phyloP scores from a whole-genome alignment of 2,329 filamentous ascomycete genomes.

The Basipetospora sp. region DNA sequence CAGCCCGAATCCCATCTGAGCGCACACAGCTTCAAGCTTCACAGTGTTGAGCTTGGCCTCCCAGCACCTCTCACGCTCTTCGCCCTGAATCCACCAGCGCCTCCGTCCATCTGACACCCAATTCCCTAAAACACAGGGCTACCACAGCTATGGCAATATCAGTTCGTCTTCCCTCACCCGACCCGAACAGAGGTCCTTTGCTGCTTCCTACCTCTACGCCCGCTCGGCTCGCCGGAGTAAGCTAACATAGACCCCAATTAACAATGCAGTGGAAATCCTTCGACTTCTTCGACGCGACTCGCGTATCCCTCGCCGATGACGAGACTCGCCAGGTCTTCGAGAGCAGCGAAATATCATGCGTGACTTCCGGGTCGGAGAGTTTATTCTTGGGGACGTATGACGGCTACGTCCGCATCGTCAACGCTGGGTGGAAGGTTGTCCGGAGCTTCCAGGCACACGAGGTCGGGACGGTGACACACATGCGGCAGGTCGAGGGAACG shows the following conservation, averaged over 20 bases:
- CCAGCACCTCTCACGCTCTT: no score
- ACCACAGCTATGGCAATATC: constrained; percentile 5
- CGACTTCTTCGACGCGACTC: constrained; percentile 94
- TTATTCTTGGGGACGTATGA: constrained; percentile 78
- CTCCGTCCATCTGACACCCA: no score
- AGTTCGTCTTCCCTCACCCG: neutral
- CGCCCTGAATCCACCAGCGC: no score
- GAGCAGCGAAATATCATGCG: constrained; percentile 65
- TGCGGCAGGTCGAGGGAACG: constrained; percentile 81
- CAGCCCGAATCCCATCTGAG: no score
- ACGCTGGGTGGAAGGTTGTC: constrained; percentile 71
- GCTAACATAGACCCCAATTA: neutral
- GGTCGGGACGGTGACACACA: constrained; percentile 65
- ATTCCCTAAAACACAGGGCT: no score
- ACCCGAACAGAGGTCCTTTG: no score
- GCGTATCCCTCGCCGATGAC: constrained; percentile 64
- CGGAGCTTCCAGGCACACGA: constrained; percentile 81
- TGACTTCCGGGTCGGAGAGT: constrained; percentile 76
- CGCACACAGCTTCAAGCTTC: no score
- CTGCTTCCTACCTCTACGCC: neutral
- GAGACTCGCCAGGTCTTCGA: constrained; percentile 68
- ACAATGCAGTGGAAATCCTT: constrained; percentile 85
- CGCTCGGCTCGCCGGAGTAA: neutral
- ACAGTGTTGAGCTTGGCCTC: no score
- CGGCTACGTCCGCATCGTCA: constrained; percentile 77